Percentiles rank a stretch among this genome's conserved stretches.
Conservation (phyloP, 2,329 filamentous ascomycete genomes). For the Aspergillus brasiliensis region DNA sequence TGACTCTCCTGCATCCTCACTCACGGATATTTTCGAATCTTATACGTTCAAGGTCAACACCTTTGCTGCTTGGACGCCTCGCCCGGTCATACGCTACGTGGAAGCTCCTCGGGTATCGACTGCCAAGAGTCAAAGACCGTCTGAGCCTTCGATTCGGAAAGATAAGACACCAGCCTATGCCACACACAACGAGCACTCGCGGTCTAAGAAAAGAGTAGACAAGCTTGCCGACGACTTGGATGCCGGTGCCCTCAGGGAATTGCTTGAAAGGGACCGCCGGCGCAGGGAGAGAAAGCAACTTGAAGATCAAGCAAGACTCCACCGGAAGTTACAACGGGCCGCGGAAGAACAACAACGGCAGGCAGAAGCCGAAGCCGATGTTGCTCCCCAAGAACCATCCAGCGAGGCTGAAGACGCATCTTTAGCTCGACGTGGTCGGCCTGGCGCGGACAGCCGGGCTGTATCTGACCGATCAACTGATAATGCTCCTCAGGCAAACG, state of each 20-base stretch:
- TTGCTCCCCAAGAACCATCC: constrained; percentile 9
- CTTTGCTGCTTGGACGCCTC: constrained; percentile 78
- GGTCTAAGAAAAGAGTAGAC: constrained; percentile 65
- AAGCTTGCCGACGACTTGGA: constrained; percentile 81
- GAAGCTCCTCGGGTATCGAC: constrained; percentile 62
- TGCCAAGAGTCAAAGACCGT: constrained; percentile 50
- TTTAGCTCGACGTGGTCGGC: constrained; percentile 9
- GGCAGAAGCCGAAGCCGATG: constrained; percentile 54
- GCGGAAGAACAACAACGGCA: constrained; percentile 61
- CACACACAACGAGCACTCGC: constrained; percentile 64
- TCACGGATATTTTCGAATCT: constrained; percentile 74
- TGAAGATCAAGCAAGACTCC: constrained; percentile 66
- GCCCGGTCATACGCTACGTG: constrained; percentile 78
- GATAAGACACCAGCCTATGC: constrained; percentile 55
- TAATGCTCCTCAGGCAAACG: constrained; percentile 7
- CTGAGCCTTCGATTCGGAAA: constrained; percentile 53
- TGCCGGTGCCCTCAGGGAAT: constrained; percentile 77
- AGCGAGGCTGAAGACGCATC: constrained; percentile 9
- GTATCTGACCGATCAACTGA: constrained; percentile 14
- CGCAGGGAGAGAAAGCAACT: constrained; percentile 74
- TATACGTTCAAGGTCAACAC: constrained; percentile 78
- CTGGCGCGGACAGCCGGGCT: constrained; percentile 9
- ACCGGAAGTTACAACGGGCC: constrained; percentile 48
- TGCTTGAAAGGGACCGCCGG: constrained; percentile 86
- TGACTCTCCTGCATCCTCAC: constrained; percentile 73